These are phyloP conservation scores for Magnusiomyces sp. DNA, from an alignment of 1,139 yeast species.

Conservation along the genomic window DNA sequence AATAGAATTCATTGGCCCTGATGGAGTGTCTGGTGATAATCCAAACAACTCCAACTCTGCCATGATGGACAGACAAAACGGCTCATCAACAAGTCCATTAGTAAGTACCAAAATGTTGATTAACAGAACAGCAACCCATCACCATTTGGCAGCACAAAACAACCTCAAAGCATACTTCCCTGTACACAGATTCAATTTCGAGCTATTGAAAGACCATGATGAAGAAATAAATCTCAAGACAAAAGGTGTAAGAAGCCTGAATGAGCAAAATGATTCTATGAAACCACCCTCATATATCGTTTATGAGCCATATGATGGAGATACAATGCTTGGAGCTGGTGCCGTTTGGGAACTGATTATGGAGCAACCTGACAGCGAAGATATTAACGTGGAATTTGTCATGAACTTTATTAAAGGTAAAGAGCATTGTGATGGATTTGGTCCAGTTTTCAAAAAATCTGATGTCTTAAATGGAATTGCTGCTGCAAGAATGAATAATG, in stretches of 20 bases:
- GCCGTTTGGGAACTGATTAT: conserved; percentile 67
- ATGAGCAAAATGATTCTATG: background rate
- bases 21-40: too few relatives aligned
- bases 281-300: conserved; percentile 21
- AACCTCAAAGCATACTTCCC: conserved; percentile 20
- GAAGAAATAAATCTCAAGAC: conserved; percentile 5
- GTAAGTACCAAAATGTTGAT: too few relatives aligned
- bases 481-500: conserved; percentile 13
- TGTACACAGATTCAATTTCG: conserved; percentile 19
- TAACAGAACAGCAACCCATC: too few relatives aligned
- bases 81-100: too few relatives aligned
- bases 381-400: conserved; percentile 47
- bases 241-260: conserved; percentile 2
- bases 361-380: conserved; percentile 40
- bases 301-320: conserved; percentile 29
- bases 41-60: too few relatives aligned
- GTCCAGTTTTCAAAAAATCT: conserved; percentile 55
- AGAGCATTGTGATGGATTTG: conserved; percentile 73
- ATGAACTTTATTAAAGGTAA: conserved; percentile 54
- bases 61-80: too few relatives aligned
- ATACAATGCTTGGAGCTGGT: conserved; percentile 53
- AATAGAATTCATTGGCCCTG: too few relatives aligned
- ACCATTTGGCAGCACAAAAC: too few relatives aligned
- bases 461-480: conserved; percentile 22
- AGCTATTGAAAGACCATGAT: conserved; percentile 20